Percentiles rank a stretch among this genome's conserved stretches.
Evolutionary conservation across 345 rosid species (phyloP).

Genomic region (Isatis tinctoria): DNA sequence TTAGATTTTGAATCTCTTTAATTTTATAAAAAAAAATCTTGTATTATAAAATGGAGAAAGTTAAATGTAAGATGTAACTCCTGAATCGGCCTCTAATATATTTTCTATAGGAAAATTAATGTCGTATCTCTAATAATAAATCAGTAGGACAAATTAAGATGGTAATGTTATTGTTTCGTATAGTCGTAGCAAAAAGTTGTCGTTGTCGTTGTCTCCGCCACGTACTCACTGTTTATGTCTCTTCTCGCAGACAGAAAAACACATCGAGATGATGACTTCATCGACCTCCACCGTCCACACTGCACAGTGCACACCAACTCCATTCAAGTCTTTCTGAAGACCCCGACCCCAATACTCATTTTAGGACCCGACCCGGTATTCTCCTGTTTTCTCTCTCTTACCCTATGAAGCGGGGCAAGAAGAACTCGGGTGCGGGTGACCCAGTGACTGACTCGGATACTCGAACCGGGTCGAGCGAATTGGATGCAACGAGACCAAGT

Average conservation of each 20-base stretch:
- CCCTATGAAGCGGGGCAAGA: conserved; percentile 39
- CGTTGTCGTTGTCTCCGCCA: conserved; percentile 15
- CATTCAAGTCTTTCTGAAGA: neutral
- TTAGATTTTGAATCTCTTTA: too few relatives aligned
- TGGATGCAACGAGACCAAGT: conserved; percentile 18
- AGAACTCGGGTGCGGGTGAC: conserved; percentile 20
- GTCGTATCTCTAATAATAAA: neutral
- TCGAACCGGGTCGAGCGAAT: conserved; percentile 5
- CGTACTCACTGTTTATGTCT: neutral
- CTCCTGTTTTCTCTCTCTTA: neutral
- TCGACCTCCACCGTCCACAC: neutral
- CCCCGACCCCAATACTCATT: neutral
- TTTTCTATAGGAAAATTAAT: too few relatives aligned
- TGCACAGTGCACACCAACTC: neutral
- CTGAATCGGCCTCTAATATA: too few relatives aligned
- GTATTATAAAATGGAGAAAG: too few relatives aligned
- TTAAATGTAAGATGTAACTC: too few relatives aligned
- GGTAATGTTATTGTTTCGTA: neutral
- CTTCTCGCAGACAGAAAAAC: neutral
- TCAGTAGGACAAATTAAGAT: neutral
- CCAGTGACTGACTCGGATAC: conserved; percentile 12
- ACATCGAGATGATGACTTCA: conserved; percentile 16
- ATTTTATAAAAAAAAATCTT: too few relatives aligned
- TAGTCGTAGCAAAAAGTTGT: neutral
- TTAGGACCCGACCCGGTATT: conserved; percentile 2